Base-by-base conservation (phyloP, 1,284 basidiomycete genomes). In the Fomitopsis pinicola region DNA sequence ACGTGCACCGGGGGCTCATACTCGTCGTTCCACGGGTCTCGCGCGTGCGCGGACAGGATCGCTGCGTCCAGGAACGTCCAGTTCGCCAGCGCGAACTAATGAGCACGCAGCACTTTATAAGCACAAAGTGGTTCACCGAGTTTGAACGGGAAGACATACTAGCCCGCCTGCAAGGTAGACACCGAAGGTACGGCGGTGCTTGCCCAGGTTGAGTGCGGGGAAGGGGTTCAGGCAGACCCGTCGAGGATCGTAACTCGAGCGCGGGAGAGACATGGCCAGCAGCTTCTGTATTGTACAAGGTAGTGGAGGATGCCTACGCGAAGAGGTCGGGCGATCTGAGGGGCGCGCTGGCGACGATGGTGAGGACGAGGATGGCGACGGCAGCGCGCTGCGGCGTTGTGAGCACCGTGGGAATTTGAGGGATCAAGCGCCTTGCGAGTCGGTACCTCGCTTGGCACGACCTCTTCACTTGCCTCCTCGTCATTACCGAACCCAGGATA, bases 51-150 rank as follows among this genome's bases (percentile, higher is more conserved):
- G 30, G 95, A 97, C 59, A 96, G 82, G 62, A 97, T 89, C 45
- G 90, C 88, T 19, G 97, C 97, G 70, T 98, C 97, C 63, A 98
- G 82, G 76, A 98, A 95, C n/a, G 92, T 85, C 93, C 95, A 98
- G 78, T 92, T 95, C 28, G 94, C 94, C 36, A 97, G 77, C 2
- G 95, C 92, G 74, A 98, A 98, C 94, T 94, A 55, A 40, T 10
- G 38, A 15, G 14, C n/a, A 40, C 14, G 10, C n/a, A 40, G 28
- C n/a, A 19, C 42, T 55, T 8, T 55, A 60, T 19, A 19, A 46
- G 28, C 6, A 17, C 9, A 35, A n/a, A 35, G 57, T 50, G 56
- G 10, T 33, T 33, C 30, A 33, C 30, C 8, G 30, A 33, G 28
- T 12, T 12, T 46, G 19, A 38, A 46, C 4, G 30, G 61, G 52